Evolutionary conservation across 257 asterid species (phyloP).

Genomic region (Plectranthus barbatus): DNA sequence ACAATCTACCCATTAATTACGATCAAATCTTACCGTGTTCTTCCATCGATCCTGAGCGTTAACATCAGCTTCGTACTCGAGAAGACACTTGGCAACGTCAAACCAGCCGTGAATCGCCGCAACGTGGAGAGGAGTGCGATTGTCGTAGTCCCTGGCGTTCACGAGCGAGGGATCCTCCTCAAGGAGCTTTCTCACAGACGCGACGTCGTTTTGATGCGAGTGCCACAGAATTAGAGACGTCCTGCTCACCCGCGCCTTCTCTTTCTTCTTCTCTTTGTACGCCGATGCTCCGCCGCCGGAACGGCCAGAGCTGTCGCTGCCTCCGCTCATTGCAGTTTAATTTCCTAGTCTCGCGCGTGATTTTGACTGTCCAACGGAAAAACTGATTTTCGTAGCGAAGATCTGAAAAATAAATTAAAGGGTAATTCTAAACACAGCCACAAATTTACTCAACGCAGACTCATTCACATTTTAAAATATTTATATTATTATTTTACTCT

Average conservation of each 20-base stretch:
- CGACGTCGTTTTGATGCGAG: conserved; percentile 85
- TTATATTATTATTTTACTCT: too few relatives aligned
- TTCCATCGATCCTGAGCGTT: conserved; percentile 99
- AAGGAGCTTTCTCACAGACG: conserved; percentile 69
- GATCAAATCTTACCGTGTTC: conserved; percentile 48
- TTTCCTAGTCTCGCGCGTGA: conserved; percentile 20
- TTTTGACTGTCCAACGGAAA: conserved; percentile 13
- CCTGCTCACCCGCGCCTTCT: conserved; percentile 80
- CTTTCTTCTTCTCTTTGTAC: conserved; percentile 70
- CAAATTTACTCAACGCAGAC: too few relatives aligned
- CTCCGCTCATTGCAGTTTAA: conserved; percentile 47
- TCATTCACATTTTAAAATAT: too few relatives aligned
- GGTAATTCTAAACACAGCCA: too few relatives aligned
- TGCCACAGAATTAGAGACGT: conserved; percentile 87
- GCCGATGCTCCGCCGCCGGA: conserved; percentile 49
- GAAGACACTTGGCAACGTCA: conserved; percentile 70
- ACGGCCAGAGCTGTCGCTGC: too few relatives aligned
- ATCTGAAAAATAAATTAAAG: too few relatives aligned
- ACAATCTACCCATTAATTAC: neutral
- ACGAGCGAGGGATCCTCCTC: conserved; percentile 80
- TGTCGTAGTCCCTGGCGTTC: conserved; percentile 77
- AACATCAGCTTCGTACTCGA: conserved; percentile 73
- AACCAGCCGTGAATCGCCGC: conserved; percentile 95
- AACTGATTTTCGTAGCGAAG: conserved; percentile 13
- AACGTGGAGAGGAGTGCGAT: too few relatives aligned